phyloP scores from a whole-genome alignment of 148 eudicot genomes.

The Rhododendron mucronatum region DNA sequence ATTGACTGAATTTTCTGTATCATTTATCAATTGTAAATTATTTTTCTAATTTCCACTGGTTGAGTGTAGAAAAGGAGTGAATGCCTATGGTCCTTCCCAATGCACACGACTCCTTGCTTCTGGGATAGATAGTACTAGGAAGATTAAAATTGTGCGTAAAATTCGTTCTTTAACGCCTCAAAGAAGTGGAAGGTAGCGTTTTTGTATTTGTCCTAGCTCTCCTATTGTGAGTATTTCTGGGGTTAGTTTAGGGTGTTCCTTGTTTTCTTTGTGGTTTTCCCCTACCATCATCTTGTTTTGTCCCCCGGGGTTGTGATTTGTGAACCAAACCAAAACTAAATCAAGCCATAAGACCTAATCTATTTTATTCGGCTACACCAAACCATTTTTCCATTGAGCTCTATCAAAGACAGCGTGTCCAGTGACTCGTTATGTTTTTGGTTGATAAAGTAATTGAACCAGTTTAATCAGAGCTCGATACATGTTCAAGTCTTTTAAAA shows the following conservation, averaged over 20 bases:
- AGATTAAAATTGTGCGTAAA: not conserved
- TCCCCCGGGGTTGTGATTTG: not conserved
- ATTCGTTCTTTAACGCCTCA: not conserved
- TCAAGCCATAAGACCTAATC: not conserved
- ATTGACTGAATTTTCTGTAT: not conserved
- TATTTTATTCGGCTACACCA: not conserved
- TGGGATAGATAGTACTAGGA: not conserved
- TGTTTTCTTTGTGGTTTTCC: not conserved
- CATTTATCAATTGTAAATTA: not conserved
- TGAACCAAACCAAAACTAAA: not conserved
- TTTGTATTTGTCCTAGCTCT: not conserved
- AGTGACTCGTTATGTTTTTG: not conserved
- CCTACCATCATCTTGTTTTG: not conserved
- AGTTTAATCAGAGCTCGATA: not conserved
- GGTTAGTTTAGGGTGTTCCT: not conserved
- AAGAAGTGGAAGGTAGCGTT: not conserved
- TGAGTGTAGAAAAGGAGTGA: not conserved
- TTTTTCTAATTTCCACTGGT: not conserved
- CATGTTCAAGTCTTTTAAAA: not conserved
- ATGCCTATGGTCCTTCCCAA: not conserved
- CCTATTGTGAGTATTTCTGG: not conserved
- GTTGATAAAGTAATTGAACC: not conserved
- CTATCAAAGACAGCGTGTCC: not conserved
- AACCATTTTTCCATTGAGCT: not conserved
- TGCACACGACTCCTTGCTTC: not conserved